A percentile compares a stretch with the other conserved stretches of the same genome.
These are phyloP conservation scores for Pyrenula aspistea DNA, from an alignment of 495 filamentous ascomycete genomes.

Conservation along the genomic window DNA sequence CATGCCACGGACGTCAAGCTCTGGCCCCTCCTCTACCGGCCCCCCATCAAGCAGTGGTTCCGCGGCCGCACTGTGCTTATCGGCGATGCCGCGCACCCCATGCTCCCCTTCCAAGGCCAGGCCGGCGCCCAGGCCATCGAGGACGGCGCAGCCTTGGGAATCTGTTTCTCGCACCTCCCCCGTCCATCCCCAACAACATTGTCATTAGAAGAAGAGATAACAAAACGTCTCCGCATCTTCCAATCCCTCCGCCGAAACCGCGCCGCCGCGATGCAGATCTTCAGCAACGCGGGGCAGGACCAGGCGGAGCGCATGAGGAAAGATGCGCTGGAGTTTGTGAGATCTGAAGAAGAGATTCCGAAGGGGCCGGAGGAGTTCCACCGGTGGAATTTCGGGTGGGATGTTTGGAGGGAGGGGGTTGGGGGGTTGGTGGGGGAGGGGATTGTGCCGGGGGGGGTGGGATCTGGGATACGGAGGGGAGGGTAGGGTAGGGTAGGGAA, in stretches of 20 bases:
- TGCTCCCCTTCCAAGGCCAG: constrained; percentile 33
- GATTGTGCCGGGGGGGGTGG: background rate
- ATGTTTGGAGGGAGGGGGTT: background rate
- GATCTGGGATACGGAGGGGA: background rate
- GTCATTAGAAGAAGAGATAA: background rate
- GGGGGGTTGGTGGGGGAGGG: background rate
- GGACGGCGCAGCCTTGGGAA: constrained; percentile 29
- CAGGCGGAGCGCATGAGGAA: constrained; percentile 6
- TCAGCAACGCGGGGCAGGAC: constrained; percentile 9
- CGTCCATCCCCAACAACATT: background rate
- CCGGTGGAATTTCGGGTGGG: constrained; percentile 7
- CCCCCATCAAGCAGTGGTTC: constrained; percentile 19
- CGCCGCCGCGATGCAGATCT: constrained; percentile 9
- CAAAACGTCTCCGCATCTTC: background rate
- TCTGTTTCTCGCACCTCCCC: constrained; percentile 10
- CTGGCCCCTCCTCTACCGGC: constrained; percentile 30
- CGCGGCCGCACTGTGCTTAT: constrained; percentile 27
- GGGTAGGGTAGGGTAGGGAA: background rate
- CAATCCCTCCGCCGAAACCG: constrained; percentile 3
- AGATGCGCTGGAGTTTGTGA: constrained; percentile 3
- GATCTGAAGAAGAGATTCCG: constrained; percentile 3
- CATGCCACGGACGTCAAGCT: constrained; percentile 26
- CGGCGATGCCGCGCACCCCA: constrained; percentile 39
- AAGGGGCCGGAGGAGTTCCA: constrained; percentile 6
- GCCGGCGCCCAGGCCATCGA: constrained; percentile 35